These are phyloP conservation scores for Cystobasidium sp. DNA, from an alignment of 1,284 basidiomycete species.

Conservation along the genomic window DNA sequence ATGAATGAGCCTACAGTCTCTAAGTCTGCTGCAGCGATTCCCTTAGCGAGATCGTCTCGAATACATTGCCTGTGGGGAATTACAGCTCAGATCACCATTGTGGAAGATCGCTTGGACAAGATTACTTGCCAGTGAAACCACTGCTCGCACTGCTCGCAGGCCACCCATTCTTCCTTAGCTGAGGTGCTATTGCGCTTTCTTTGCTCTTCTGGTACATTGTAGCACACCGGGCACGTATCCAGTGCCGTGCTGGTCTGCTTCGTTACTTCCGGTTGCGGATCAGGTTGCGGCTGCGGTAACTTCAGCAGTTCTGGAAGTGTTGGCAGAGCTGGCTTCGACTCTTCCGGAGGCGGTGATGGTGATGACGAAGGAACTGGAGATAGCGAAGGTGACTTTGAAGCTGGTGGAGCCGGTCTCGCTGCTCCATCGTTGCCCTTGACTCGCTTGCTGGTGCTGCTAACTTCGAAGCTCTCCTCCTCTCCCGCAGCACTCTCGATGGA, in stretches of 20 bases:
- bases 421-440: constrained; percentile 17
- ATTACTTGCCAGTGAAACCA: constrained; percentile 31
- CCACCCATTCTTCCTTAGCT: constrained; percentile 35
- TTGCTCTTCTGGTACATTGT: constrained; percentile 29
- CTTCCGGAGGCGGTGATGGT: not conserved
- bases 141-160: constrained; percentile 36
- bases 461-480: constrained; percentile 28
- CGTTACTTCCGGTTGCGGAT: not conserved
- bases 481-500: constrained; percentile 7
- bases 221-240: constrained; percentile 30
- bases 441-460: constrained; percentile 16
- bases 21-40: constrained; percentile 13
- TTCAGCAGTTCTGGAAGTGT: not conserved
- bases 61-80: constrained; percentile 17
- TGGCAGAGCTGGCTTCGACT: not conserved
- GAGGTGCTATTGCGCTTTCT: constrained; percentile 15
- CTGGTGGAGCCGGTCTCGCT: not conserved
- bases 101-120: not conserved
- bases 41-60: constrained; percentile 5
- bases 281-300: not conserved
- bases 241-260: constrained; percentile 2
- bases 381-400: constrained; percentile 13
- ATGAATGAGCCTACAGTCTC: constrained; percentile 6
- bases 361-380: constrained; percentile 15
- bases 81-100: not conserved